phyloP scores from a whole-genome alignment of 1,284 basidiomycete genomes.

The Kwoniella shivajii region DNA sequence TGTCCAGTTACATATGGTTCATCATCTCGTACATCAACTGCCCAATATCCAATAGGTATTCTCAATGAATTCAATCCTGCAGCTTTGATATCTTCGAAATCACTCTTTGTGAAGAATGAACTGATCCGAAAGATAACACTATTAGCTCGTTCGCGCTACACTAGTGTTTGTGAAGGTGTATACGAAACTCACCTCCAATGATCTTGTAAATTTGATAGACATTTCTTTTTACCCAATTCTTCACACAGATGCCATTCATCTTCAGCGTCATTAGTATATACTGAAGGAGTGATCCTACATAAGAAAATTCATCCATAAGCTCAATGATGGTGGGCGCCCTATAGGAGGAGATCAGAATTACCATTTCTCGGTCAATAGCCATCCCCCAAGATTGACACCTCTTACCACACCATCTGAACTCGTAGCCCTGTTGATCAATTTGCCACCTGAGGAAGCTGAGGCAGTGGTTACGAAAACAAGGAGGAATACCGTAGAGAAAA shows the following conservation, averaged over 20 bases:
- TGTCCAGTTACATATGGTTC: conserved; percentile 40
- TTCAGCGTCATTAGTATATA: conserved; percentile 41
- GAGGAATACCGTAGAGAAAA: too few relatives aligned
- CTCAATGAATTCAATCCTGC: conserved; percentile 49
- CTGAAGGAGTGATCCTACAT: conserved; percentile 52
- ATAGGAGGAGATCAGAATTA: conserved; percentile 30
- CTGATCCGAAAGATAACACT: conserved; percentile 15
- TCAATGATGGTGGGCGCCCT: conserved; percentile 26
- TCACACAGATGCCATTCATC: conserved; percentile 60
- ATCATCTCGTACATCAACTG: conserved; percentile 52
- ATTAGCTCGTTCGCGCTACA: conserved; percentile 2
- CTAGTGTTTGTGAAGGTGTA: neutral
- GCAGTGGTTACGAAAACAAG: too few relatives aligned
- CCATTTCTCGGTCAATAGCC: conserved; percentile 20
- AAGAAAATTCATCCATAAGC: neutral
- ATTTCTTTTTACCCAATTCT: conserved; percentile 63
- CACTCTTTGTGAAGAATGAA: conserved; percentile 41
- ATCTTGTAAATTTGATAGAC: conserved; percentile 64
- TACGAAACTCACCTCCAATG: conserved; percentile 67
- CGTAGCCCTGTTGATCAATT: too few relatives aligned
- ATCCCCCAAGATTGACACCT: conserved; percentile 51
- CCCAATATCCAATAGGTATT: conserved; percentile 62
- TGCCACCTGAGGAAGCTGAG: too few relatives aligned
- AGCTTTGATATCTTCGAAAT: conserved; percentile 37
- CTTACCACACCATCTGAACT: too few relatives aligned